These are phyloP conservation scores for Tillandsia fasciculata DNA, from an alignment of 176 grass and related monocot species.

Conservation along the genomic window DNA sequence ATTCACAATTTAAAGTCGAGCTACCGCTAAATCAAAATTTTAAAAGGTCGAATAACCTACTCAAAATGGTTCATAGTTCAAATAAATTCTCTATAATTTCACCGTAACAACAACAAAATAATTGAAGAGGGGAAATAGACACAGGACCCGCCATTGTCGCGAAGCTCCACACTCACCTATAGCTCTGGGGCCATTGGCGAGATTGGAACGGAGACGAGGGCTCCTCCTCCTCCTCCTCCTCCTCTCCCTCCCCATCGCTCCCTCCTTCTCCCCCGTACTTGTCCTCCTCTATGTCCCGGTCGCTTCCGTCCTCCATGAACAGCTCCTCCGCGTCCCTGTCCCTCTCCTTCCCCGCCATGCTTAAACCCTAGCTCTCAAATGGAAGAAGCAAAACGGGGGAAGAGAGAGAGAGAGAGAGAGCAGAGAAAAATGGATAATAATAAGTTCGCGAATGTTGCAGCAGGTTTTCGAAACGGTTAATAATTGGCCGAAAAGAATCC, in stretches of 20 bases:
- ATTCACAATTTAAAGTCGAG: no score
- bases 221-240: constrained; percentile 19
- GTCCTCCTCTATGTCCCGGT: constrained; percentile 19
- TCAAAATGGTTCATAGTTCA: no score
- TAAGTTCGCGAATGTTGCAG: no score
- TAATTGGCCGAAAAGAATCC: no score
- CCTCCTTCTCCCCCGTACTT: constrained; percentile 1
- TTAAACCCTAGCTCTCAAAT: neutral
- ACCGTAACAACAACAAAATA: neutral
- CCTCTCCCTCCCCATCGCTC: constrained; percentile 1
- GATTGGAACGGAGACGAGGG: constrained; percentile 45
- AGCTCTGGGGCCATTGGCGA: constrained; percentile 66
- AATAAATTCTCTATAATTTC: no score
- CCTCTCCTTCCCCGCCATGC: constrained; percentile 25
- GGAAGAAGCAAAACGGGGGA: neutral
- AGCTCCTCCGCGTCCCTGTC: constrained; percentile 20
- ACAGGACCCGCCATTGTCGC: neutral
- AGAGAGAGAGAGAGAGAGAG: no score
- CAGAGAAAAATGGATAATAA: no score
- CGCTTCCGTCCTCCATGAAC: constrained; percentile 43
- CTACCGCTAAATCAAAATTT: no score
- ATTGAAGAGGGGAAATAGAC: neutral
- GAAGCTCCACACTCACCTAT: constrained; percentile 31
- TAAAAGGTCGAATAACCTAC: no score
- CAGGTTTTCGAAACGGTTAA: no score